phyloP scores from a whole-genome alignment of 371 early-diverging fungal genomes.

The Syncephalastrum racemosum region DNA sequence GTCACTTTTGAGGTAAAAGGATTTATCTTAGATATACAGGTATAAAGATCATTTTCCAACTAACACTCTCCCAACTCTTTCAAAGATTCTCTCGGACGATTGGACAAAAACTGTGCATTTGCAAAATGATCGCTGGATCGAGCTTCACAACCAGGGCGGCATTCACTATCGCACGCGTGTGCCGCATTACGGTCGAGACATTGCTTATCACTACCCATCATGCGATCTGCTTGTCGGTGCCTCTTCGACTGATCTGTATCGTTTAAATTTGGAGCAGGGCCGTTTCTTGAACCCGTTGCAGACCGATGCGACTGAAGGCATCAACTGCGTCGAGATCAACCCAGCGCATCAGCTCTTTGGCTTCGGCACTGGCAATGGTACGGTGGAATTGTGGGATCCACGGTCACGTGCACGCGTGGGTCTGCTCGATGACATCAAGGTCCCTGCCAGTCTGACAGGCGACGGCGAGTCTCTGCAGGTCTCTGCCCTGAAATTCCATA shows the following conservation, averaged over 20 bases:
- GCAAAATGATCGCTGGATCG: conserved; percentile 92
- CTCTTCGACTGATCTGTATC: conserved; percentile 82
- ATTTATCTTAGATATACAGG: not conserved
- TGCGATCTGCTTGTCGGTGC: conserved; percentile 92
- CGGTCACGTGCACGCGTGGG: conserved; percentile 77
- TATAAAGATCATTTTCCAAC: not conserved
- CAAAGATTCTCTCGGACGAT: conserved; percentile 90
- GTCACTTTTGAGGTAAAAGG: conserved; percentile 75
- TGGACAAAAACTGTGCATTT: conserved; percentile 96
- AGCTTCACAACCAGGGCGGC: conserved; percentile 97
- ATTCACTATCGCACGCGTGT: conserved; percentile 95
- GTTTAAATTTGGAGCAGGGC: conserved; percentile 95
- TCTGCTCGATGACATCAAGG: conserved; percentile 50
- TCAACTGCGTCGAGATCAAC: conserved; percentile 84
- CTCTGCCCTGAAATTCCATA: conserved; percentile 77
- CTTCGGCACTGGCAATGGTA: conserved; percentile 86
- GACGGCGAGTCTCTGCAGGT: conserved; percentile 48
- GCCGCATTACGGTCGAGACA: conserved; percentile 93
- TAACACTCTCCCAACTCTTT: conserved; percentile 1
- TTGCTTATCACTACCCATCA: conserved; percentile 89
- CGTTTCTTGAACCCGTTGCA: conserved; percentile 85
- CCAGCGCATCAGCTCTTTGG: conserved; percentile 92
- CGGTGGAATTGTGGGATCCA: conserved; percentile 96
- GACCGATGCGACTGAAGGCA: conserved; percentile 72
- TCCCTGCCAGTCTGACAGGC: conserved; percentile 50